Percentiles rank a stretch among this genome's conserved stretches.
phyloP scores from a whole-genome alignment of 176 grass and related monocot genomes.

The Saccharum spontaneum region DNA sequence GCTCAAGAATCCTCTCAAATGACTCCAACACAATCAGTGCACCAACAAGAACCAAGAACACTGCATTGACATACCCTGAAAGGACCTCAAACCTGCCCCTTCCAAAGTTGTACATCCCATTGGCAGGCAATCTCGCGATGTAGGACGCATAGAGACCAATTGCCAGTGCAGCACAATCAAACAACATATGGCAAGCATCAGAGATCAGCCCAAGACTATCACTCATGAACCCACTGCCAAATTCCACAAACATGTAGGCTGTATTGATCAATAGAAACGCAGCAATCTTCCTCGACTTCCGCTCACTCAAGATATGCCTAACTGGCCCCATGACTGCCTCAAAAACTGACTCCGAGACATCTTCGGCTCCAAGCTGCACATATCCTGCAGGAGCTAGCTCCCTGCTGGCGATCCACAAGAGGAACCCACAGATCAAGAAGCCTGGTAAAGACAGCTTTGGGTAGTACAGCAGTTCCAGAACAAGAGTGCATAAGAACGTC shows the following conservation, averaged over 20 bases:
- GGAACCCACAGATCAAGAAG: slow-evolving; percentile 71
- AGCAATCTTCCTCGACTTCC: slow-evolving; percentile 85
- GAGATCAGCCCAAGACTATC: slow-evolving; percentile 95
- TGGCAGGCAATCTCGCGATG: slow-evolving; percentile 81
- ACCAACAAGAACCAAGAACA: slow-evolving; percentile 89
- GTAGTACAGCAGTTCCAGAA: slow-evolving; percentile 88
- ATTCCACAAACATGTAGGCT: slow-evolving; percentile 94
- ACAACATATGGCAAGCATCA: slow-evolving; percentile 97
- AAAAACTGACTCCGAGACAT: slow-evolving; percentile 53
- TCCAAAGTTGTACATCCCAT: slow-evolving; percentile 85
- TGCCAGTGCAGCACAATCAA: slow-evolving; percentile 89
- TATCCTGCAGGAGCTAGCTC: slow-evolving; percentile 54
- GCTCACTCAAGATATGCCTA: slow-evolving; percentile 83
- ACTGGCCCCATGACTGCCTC: slow-evolving; percentile 66
- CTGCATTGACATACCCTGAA: slow-evolving; percentile 99
- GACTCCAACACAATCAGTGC: slow-evolving; percentile 81
- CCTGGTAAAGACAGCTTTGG: slow-evolving; percentile 72
- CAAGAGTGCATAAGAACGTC: slow-evolving; percentile 78
- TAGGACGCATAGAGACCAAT: slow-evolving; percentile 94
- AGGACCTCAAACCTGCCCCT: slow-evolving; percentile 91
- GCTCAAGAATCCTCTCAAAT: slow-evolving; percentile 94
- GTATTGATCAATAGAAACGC: slow-evolving; percentile 87
- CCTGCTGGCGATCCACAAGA: slow-evolving; percentile 69
- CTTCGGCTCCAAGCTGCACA: slow-evolving; percentile 58
- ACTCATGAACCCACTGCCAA: slow-evolving; percentile 86